phyloP scores from a whole-genome alignment of 2,329 filamentous ascomycete genomes.

The Neonectria punicea region DNA sequence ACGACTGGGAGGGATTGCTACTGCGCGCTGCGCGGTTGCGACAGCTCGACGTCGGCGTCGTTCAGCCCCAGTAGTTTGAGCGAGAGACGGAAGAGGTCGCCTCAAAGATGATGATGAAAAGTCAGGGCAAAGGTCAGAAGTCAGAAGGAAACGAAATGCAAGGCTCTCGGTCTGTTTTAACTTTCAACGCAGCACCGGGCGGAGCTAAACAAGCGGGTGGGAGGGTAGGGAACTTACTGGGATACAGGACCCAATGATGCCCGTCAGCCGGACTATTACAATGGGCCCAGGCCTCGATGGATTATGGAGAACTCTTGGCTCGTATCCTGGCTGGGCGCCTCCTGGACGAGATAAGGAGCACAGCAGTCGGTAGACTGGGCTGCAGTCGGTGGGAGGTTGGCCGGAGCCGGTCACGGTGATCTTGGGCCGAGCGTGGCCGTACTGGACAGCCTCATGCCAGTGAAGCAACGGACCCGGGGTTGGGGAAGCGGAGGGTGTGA shows the following conservation, averaged over 20 bases:
- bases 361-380: constrained; percentile 5
- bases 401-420: neutral
- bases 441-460: neutral
- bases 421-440: constrained; percentile 1
- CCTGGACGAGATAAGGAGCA: constrained; percentile 3
- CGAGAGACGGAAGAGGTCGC: neutral
- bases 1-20: neutral
- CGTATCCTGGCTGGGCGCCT: neutral
- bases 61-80: neutral
- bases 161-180: neutral
- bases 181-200: neutral
- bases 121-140: neutral
- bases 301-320: neutral
- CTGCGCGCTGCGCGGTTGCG: neutral
- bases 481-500: neutral
- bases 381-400: neutral
- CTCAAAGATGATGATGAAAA: neutral
- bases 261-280: neutral
- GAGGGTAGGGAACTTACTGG: neutral
- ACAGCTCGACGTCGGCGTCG: neutral
- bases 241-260: neutral
- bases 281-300: neutral
- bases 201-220: constrained; percentile 4
- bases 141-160: neutral
- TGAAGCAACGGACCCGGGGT: constrained; percentile 6